Evolutionary conservation across 192 early-diverging fungal species (phyloP).

Genomic region (Coemansia guatemalensis): DNA sequence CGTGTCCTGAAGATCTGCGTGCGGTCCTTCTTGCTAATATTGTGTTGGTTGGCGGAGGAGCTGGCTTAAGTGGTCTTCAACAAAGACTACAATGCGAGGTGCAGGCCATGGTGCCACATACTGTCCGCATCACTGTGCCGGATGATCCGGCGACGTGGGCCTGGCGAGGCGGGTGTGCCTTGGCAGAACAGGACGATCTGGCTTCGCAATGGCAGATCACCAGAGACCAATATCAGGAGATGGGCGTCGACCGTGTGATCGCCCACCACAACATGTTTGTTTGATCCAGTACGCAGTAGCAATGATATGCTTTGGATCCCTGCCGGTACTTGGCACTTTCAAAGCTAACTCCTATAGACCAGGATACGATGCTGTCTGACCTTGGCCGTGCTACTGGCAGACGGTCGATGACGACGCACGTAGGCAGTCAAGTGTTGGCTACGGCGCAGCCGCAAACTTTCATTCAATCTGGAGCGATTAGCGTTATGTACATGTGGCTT

Average conservation of each 20-base stretch:
- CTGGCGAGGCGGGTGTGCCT: slow-evolving; percentile 20
- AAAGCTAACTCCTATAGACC: no score
- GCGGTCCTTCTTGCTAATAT: slow-evolving; percentile 91
- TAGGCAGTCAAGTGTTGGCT: no score
- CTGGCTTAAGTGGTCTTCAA: slow-evolving; percentile 88
- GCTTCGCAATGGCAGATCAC: slow-evolving; percentile 21
- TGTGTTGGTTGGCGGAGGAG: slow-evolving; percentile 88
- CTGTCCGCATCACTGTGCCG: slow-evolving; percentile 9
- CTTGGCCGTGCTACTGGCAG: no score
- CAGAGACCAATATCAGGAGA: slow-evolving; percentile 30
- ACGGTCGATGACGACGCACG: no score
- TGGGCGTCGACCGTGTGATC: slow-evolving; percentile 25
- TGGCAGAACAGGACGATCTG: slow-evolving; percentile 5
- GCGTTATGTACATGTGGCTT: no score
- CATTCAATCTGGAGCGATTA: no score
- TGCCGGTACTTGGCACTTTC: no score
- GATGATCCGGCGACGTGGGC: slow-evolving; percentile 19
- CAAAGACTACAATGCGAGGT: slow-evolving; percentile 95
- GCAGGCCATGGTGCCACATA: slow-evolving; percentile 77
- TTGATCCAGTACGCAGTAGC: background rate
- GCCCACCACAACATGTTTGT: slow-evolving; percentile 23
- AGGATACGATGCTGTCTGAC: no score
- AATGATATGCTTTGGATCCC: no score
- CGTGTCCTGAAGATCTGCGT: slow-evolving; percentile 86
- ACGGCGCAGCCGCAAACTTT: no score